Conservation (phyloP, 108 stramenopile genomes). For the Aurantiochytrium sp. region DNA sequence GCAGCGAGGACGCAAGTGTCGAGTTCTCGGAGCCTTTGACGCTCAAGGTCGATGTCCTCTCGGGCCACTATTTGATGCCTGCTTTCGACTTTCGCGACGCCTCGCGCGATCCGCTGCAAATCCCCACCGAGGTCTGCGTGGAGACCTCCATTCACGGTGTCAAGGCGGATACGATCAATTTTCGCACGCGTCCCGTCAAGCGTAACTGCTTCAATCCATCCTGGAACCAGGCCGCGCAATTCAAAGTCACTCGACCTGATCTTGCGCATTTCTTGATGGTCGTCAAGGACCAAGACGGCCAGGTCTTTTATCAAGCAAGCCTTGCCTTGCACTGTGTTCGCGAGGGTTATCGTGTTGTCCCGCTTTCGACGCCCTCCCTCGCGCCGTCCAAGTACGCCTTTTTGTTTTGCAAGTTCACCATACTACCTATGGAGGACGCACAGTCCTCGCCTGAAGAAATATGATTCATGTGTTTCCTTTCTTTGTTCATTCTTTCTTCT, state of each 20-base stretch:
- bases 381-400: background rate
- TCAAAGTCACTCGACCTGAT: slow-evolving; percentile 21
- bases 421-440: background rate
- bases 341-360: background rate
- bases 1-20: background rate
- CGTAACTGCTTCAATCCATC: slow-evolving; percentile 56
- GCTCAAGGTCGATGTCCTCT: background rate
- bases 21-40: background rate
- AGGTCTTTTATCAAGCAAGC: background rate
- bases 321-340: background rate
- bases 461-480: no score
- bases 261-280: slow-evolving; percentile 34
- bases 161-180: background rate
- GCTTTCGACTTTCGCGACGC: slow-evolving; percentile 28
- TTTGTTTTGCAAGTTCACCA: slow-evolving; percentile 4
- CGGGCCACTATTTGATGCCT: slow-evolving; percentile 34
- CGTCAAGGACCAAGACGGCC: slow-evolving; percentile 34
- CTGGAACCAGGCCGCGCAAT: slow-evolving; percentile 19
- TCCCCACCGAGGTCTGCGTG: slow-evolving; percentile 26
- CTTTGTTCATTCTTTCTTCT: no score
- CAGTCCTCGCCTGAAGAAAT: no score
- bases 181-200: slow-evolving; percentile 17
- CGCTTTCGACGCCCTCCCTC: background rate
- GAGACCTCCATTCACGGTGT: slow-evolving; percentile 10
- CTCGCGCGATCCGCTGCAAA: slow-evolving; percentile 43